phyloP scores from a whole-genome alignment of 106 monocot species.

The Phalaenopsis aphrodite region DNA sequence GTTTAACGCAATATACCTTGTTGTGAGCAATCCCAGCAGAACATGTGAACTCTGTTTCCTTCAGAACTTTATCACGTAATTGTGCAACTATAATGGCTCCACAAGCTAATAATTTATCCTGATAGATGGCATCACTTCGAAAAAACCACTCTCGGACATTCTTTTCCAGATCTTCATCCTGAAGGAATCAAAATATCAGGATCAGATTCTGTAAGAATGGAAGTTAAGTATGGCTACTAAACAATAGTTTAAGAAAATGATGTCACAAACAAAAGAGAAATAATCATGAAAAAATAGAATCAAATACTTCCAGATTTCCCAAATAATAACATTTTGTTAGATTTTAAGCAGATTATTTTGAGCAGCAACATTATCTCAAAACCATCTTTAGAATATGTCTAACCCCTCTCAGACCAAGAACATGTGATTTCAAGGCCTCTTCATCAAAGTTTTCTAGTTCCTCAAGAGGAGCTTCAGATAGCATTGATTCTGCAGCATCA shows the following conservation, averaged over 20 bases:
- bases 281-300: no score
- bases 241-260: not conserved
- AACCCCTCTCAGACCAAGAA: slow-evolving; percentile 64
- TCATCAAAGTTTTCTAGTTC: slow-evolving; percentile 43
- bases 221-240: not conserved
- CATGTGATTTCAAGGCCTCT: slow-evolving; percentile 70
- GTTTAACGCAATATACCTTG: slow-evolving; percentile 43
- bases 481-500: slow-evolving; percentile 75
- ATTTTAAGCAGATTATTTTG: not conserved
- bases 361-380: not conserved
- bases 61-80: slow-evolving; percentile 58
- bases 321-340: not conserved
- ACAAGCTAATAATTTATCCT: slow-evolving; percentile 83
- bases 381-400: slow-evolving; percentile 3
- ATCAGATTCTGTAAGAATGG: slow-evolving; percentile 1
- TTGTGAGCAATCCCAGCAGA: slow-evolving; percentile 99
- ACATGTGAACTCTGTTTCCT: slow-evolving; percentile 83
- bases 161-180: slow-evolving; percentile 40
- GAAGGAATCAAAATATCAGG: slow-evolving; percentile 15
- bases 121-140: slow-evolving; percentile 44
- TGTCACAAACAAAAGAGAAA: not conserved
- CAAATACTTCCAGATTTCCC: not conserved
- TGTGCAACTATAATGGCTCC: slow-evolving; percentile 87
- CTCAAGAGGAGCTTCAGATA: slow-evolving; percentile 52
- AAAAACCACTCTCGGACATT: slow-evolving; percentile 61